Evolutionary conservation across 2,329 filamentous ascomycete species (phyloP).

Genomic region (Sporothrix pallida): DNA sequence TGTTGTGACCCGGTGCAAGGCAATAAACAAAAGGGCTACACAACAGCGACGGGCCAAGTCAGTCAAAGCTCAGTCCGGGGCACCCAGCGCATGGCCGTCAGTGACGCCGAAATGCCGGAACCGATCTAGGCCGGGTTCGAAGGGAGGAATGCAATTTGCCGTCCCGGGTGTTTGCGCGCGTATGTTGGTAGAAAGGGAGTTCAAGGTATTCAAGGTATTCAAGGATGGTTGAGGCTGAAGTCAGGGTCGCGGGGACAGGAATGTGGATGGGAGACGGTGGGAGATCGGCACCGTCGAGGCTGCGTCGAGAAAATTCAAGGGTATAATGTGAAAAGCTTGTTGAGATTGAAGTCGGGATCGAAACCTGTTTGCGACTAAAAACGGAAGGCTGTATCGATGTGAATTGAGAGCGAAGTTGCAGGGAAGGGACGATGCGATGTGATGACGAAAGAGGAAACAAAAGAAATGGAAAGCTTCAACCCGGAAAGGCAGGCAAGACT

Average conservation of each 20-base stretch:
- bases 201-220: too few relatives aligned
- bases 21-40: slow-evolving; percentile 18
- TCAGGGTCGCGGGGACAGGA: slow-evolving; percentile 6
- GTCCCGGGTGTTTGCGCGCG: background rate
- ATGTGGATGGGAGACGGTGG: slow-evolving; percentile 6
- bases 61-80: slow-evolving; percentile 17
- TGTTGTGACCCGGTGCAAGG: slow-evolving; percentile 25
- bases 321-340: background rate
- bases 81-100: slow-evolving; percentile 12
- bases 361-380: background rate
- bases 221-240: background rate
- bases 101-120: background rate
- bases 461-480: slow-evolving; percentile 7
- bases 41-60: slow-evolving; percentile 19
- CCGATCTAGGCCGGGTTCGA: background rate
- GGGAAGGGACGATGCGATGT: slow-evolving; percentile 23
- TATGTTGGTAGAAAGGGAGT: background rate
- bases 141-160: background rate
- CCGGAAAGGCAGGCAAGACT: background rate
- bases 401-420: background rate
- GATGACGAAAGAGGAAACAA: slow-evolving; percentile 20
- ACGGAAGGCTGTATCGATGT: background rate
- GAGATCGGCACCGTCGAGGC: background rate
- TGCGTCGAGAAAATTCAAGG: background rate
- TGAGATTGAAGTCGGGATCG: background rate